These are phyloP conservation scores for Penicillium sp. DNA, from an alignment of 2,329 filamentous ascomycete genomes.

Conservation along the genomic window DNA sequence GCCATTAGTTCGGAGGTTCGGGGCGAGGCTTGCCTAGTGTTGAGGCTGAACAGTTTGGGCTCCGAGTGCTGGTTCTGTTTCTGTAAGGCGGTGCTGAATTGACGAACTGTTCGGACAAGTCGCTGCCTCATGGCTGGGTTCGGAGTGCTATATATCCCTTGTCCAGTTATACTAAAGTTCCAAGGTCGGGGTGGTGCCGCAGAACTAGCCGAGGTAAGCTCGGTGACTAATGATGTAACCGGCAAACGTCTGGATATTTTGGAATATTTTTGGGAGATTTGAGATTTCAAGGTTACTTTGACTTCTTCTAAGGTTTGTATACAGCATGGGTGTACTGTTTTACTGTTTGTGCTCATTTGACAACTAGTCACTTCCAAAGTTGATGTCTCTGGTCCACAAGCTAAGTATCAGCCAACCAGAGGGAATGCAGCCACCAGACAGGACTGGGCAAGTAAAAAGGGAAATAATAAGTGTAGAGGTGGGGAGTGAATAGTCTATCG, in stretches of 20 bases:
- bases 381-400: background rate
- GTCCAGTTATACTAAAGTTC: background rate
- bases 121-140: slow-evolving; percentile 7
- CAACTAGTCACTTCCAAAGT: background rate
- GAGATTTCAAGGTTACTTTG: too few species aligned
- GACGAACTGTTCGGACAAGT: slow-evolving; percentile 4
- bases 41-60: slow-evolving; percentile 5
- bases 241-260: background rate
- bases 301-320: too few species aligned
- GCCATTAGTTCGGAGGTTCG: slow-evolving; percentile 21
- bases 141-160: background rate
- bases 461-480: slow-evolving; percentile 11
- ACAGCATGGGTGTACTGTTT: background rate
- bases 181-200: background rate
- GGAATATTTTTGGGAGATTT: too few species aligned
- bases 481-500: slow-evolving; percentile 22
- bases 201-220: slow-evolving; percentile 12
- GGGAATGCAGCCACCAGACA: slow-evolving; percentile 15
- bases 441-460: slow-evolving; percentile 1
- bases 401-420: slow-evolving; percentile 19
- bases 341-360: background rate
- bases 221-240: slow-evolving; percentile 9
- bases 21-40: background rate
- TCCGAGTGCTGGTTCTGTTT: background rate
- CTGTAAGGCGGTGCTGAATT: background rate